A percentile compares a stretch with the other conserved stretches of the same genome.
These are phyloP conservation scores for Pyracantha coccinea DNA, from an alignment of 331 rosid species.

Conservation along the genomic window DNA sequence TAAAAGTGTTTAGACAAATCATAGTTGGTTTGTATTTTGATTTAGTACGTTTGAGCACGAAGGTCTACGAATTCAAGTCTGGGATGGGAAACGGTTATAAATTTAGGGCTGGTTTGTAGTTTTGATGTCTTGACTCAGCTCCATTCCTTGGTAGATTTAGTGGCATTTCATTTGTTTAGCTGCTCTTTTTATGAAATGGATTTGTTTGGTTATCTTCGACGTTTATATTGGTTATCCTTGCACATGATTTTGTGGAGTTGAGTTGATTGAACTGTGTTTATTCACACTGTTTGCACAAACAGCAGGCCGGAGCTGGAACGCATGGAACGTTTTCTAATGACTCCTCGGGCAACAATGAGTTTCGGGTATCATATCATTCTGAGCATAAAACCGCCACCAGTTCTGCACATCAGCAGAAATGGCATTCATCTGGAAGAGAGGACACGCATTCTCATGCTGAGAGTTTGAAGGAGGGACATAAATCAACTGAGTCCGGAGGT, in stretches of 20 bases:
- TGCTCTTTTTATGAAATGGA: too few relatives aligned
- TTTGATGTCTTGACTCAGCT: neutral
- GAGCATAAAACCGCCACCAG: neutral
- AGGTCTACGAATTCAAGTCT: neutral
- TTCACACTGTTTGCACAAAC: neutral
- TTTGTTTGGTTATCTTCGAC: too few relatives aligned
- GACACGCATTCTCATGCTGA: neutral
- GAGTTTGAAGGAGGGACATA: neutral
- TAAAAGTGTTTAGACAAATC: neutral
- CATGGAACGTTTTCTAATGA: neutral
- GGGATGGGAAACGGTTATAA: neutral
- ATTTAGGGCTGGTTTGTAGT: neutral
- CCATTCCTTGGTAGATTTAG: neutral
- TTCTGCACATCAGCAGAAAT: neutral
- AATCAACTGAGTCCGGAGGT: neutral
- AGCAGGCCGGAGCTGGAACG: neutral
- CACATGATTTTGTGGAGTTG: neutral
- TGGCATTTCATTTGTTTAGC: neutral
- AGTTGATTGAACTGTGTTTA: neutral
- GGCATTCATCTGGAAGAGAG: constrained; percentile 3
- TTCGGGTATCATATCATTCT: neutral
- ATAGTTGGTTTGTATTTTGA: neutral
- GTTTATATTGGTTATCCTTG: neutral
- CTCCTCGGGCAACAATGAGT: neutral
- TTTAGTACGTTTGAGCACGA: neutral